Conservation (phyloP, 1,284 basidiomycete species). For the Papiliotrema terrestris region DNA sequence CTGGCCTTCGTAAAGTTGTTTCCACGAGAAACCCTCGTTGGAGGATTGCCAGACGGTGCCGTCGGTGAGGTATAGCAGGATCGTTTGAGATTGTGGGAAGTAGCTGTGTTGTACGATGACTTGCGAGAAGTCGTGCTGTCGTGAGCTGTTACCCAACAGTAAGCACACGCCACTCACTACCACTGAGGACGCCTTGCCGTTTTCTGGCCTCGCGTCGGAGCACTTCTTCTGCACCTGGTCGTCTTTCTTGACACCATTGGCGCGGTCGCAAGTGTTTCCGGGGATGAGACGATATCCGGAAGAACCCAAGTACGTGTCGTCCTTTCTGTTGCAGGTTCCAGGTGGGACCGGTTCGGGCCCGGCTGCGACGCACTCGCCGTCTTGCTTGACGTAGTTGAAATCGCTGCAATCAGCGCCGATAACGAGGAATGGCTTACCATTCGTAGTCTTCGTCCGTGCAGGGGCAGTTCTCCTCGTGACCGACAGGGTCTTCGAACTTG, state of each 20-base stretch:
- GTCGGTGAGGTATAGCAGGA: conserved; percentile 77
- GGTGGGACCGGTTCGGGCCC: conserved; percentile 82
- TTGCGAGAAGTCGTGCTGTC: conserved; percentile 68
- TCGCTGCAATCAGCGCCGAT: conserved; percentile 24
- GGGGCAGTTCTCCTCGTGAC: conserved; percentile 74
- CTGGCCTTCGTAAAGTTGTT: conserved; percentile 59
- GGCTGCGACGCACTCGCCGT: conserved; percentile 67
- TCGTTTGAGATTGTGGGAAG: conserved; percentile 59
- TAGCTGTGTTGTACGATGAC: conserved; percentile 75
- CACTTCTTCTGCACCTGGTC: conserved; percentile 69
- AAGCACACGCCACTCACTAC: conserved; percentile 52
- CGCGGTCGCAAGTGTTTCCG: conserved; percentile 76
- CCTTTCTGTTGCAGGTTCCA: conserved; percentile 64
- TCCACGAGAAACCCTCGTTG: conserved; percentile 93
- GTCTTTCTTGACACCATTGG: conserved; percentile 60
- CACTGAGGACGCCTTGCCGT: conserved; percentile 68
- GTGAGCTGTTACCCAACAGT: neutral
- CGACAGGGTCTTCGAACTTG: conserved; percentile 81
- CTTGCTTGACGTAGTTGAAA: conserved; percentile 56
- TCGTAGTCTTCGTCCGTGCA: conserved; percentile 90
- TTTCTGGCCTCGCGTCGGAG: conserved; percentile 65
- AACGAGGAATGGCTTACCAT: conserved; percentile 59
- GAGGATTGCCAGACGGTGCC: conserved; percentile 83
- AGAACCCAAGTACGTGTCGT: conserved; percentile 74
- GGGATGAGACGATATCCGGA: conserved; percentile 91